These are phyloP conservation scores for Capsicum chinense DNA, from an alignment of 257 asterid genomes.

Conservation along the genomic window DNA sequence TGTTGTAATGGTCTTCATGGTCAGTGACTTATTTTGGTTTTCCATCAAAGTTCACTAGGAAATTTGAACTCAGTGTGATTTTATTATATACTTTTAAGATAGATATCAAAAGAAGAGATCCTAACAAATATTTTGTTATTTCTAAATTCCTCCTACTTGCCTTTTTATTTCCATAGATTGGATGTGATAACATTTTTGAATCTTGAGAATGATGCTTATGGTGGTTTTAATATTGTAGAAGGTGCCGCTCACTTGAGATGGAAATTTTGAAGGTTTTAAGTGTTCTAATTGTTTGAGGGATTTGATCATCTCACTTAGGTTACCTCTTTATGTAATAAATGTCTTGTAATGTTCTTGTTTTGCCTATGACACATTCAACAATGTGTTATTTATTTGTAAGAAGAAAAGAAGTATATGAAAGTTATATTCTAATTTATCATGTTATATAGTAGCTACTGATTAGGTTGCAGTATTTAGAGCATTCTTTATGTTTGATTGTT, in stretches of 20 bases:
- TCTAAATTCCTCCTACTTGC: conserved; percentile 26
- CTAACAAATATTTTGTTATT: conserved; percentile 25
- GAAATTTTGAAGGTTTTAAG: background rate
- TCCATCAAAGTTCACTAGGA: conserved; percentile 45
- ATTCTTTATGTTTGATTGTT: background rate
- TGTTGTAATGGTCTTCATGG: conserved; percentile 43
- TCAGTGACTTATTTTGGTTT: conserved; percentile 39
- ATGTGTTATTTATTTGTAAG: background rate
- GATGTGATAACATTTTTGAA: background rate
- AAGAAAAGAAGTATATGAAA: background rate
- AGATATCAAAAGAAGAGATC: conserved; percentile 33
- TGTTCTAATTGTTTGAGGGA: background rate
- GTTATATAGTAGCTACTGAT: background rate
- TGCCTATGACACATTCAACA: background rate
- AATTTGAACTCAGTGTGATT: conserved; percentile 42
- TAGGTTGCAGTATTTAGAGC: background rate
- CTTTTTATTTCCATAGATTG: conserved; percentile 24
- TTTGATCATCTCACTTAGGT: conserved; percentile 11
- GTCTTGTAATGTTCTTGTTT: background rate
- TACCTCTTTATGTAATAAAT: conserved; percentile 5
- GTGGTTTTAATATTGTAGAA: background rate
- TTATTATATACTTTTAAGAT: conserved; percentile 32
- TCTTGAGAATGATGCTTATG: background rate
- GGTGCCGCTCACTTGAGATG: background rate
- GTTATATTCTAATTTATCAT: background rate